Evolutionary conservation across 2,329 filamentous ascomycete genomes (phyloP).

Genomic region (Colletotrichum tofieldiae): DNA sequence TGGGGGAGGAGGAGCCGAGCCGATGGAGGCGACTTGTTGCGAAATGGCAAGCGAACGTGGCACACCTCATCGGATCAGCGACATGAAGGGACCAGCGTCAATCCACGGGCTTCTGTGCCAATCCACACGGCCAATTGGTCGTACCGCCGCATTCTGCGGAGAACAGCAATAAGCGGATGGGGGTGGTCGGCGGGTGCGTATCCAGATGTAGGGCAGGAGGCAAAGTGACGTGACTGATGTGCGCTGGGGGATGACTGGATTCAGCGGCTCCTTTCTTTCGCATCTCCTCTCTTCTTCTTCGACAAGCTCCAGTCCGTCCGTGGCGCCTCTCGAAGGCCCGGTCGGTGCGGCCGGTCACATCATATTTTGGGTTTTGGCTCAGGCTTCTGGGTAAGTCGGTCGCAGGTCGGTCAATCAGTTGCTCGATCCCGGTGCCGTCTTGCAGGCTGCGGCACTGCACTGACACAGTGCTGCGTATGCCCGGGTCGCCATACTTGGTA

Average conservation of each 20-base stretch:
- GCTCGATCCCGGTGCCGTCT: conserved; percentile 19
- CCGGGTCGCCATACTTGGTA: conserved; percentile 11
- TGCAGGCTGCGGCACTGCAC: conserved; percentile 18
- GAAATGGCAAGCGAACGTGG: conserved; percentile 27
- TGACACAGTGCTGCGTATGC: conserved; percentile 13
- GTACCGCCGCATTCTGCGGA: background rate
- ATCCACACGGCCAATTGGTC: conserved; percentile 2
- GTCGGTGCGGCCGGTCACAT: conserved; percentile 28
- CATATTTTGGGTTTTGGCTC: conserved; percentile 13
- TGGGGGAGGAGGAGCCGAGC: conserved; percentile 18
- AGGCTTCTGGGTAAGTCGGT: conserved; percentile 12
- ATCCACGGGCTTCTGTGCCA: conserved; percentile 6
- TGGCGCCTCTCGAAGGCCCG: conserved; percentile 17
- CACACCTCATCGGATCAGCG: conserved; percentile 39
- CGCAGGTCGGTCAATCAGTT: conserved; percentile 25
- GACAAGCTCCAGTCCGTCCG: conserved; percentile 13
- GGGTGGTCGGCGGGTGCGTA: conserved; percentile 1
- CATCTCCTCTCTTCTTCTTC: background rate
- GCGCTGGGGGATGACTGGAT: conserved; percentile 36
- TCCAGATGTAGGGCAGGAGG: conserved; percentile 31
- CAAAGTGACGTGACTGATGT: conserved; percentile 34
- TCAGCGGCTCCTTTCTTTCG: conserved; percentile 18
- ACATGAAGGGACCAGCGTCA: conserved; percentile 11
- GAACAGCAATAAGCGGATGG: conserved; percentile 13
- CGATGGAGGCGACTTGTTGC: conserved; percentile 16